These are phyloP conservation scores for Bidens hawaiensis DNA, from an alignment of 140 eudicot genomes.

Conservation along the genomic window DNA sequence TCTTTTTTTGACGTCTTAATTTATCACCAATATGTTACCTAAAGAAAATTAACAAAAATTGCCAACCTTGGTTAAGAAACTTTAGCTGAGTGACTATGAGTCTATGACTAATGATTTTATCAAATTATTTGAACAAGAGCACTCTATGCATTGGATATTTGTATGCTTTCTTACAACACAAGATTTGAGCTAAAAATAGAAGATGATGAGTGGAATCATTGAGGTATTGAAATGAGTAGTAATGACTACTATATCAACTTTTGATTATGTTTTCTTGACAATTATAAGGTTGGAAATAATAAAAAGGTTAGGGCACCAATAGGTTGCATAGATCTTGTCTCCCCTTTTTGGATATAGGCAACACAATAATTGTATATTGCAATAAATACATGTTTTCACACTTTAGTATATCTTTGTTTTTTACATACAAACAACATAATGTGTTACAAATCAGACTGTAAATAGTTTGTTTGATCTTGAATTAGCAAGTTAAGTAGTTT, in stretches of 20 bases:
- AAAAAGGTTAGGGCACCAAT: constrained; percentile 26
- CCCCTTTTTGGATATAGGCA: constrained; percentile 12
- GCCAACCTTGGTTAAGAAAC: not conserved
- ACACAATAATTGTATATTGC: constrained; percentile 18
- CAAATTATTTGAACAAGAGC: not conserved
- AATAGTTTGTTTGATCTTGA: not conserved
- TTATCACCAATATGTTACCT: no score
- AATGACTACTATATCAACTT: constrained; percentile 13
- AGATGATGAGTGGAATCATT: constrained; percentile 27
- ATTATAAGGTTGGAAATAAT: constrained; percentile 10
- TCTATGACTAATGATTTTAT: not conserved
- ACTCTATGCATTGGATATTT: not conserved
- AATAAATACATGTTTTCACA: constrained; percentile 11
- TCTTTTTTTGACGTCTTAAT: no score
- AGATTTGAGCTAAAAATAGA: not conserved
- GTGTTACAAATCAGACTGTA: not conserved
- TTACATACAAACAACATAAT: not conserved
- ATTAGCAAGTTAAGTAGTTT: not conserved
- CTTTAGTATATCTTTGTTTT: not conserved
- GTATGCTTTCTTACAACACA: not conserved
- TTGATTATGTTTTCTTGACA: constrained; percentile 25
- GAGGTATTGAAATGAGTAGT: constrained; percentile 21
- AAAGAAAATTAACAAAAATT: no score
- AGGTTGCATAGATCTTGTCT: constrained; percentile 34
- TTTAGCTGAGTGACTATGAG: not conserved